Base-by-base conservation (phyloP, 2,329 filamentous ascomycete genomes). In the Teratosphaeria nubilosa region DNA sequence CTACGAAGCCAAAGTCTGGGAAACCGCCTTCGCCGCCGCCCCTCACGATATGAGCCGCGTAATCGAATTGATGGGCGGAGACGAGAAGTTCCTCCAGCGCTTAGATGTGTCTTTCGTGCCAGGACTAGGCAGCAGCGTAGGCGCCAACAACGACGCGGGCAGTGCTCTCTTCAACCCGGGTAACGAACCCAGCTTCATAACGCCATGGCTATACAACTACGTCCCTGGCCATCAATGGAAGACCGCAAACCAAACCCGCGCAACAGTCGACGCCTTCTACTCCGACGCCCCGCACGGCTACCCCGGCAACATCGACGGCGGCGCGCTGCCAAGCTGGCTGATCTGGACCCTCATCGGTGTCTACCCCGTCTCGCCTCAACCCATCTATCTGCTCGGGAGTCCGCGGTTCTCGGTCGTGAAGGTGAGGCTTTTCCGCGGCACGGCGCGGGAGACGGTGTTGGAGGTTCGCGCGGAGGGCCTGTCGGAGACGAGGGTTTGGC, bases 261-360 rank as follows among this genome's bases (percentile, higher is more conserved):
- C 74, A 54, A 74, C 85, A 32, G 83, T 83, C 20, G 80, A 82
- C 62, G 71, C 74, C 9, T 83, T 82, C 71, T 87, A 86, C 70
- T 74, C 73, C 45, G 75, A 79, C 1, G 78, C 78, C 0, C 74
- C 75, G 0, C 66, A 66, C 5, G 86, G 86, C 0, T 74, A 88
- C 0, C 86, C 86, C 0, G 86, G 86, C 0, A 88, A 88, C 70
- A 83, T 79, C 48, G 86, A 89, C 68, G 85, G 85, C 1, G 86
- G 86, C 4, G 84, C 86, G 16, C 87, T 89, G 85, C 84, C 88
- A 69, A 83, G 80, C 13, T 87, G 34, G 34, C 14, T 51, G 2
- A 14, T 51, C 13, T 41, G 34, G 34, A 41, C 13, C 16, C 22
- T 51, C 13, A 2, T 51, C 20, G 50, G 50, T 13, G 14, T 51